These are phyloP conservation scores for Plasmodium yoelii DNA, from an alignment of 169 alveolate genomes.

Conservation along the genomic window DNA sequence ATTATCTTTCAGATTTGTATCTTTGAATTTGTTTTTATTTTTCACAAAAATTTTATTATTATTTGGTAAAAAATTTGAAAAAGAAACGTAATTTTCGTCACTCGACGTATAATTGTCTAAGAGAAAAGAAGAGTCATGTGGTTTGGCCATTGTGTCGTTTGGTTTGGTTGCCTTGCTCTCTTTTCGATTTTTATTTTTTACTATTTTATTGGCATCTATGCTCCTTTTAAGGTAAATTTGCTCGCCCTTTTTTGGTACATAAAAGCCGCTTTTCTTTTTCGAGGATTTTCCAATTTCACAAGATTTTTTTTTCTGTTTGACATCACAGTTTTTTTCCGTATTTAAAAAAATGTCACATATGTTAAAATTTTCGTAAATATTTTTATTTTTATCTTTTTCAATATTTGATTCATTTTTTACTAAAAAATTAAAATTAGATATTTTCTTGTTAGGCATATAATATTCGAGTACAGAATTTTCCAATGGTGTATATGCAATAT, in stretches of 20 bases:
- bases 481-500: conserved; percentile 6
- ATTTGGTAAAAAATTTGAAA: conserved; percentile 51
- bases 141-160: too few species aligned
- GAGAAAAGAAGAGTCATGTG: background rate
- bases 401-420: background rate
- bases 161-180: background rate
- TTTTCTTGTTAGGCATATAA: conserved; percentile 12
- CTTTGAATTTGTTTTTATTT: background rate
- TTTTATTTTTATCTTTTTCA: background rate
- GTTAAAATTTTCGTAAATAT: background rate
- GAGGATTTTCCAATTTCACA: too few species aligned
- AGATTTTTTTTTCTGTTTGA: background rate
- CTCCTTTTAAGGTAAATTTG: background rate
- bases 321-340: background rate
- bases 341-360: background rate
- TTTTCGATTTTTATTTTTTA: background rate
- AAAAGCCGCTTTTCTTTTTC: background rate
- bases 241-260: background rate
- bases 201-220: background rate
- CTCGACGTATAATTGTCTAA: conserved; percentile 17
- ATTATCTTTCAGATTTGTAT: too few species aligned
- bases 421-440: background rate
- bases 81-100: conserved; percentile 20
- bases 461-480: conserved; percentile 7
- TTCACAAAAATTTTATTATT: background rate